A percentile compares a stretch with the other conserved stretches of the same genome.
Conservation (phyloP, 2,329 filamentous ascomycete genomes). For the Trichoderma aggressivum region DNA sequence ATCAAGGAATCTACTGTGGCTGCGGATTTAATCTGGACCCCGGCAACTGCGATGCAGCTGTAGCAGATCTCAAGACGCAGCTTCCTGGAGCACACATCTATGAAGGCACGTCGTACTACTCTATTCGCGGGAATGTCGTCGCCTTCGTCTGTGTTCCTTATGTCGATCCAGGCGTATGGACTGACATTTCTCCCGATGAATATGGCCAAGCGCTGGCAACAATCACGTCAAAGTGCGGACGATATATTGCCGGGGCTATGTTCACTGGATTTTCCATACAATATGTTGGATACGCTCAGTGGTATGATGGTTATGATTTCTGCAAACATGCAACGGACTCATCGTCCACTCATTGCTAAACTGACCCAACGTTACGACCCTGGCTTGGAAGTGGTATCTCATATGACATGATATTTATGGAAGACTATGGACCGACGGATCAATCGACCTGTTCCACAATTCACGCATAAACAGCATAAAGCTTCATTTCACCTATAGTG, state of each 20-base stretch:
- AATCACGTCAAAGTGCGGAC: not conserved
- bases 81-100: not conserved
- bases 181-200: not conserved
- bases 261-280: not conserved
- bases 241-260: not conserved
- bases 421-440: not conserved
- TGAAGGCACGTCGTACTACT: not conserved
- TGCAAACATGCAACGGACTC: not conserved
- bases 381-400: not conserved
- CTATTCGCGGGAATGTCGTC: not conserved
- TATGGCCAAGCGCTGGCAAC: not conserved
- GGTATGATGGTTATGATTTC: not conserved
- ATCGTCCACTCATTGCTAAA: not conserved
- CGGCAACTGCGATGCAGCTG: not conserved
- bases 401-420: not conserved
- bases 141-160: not conserved
- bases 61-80: not conserved
- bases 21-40: not conserved
- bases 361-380: not conserved
- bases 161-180: not conserved
- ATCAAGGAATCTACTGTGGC: not conserved
- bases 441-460: not conserved
- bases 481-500: not conserved
- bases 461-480: not conserved
- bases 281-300: not conserved